Percentiles rank a stretch among this genome's conserved stretches.
Evolutionary conservation across 257 asterid genomes (phyloP).

Genomic region (Jacaranda copaia): DNA sequence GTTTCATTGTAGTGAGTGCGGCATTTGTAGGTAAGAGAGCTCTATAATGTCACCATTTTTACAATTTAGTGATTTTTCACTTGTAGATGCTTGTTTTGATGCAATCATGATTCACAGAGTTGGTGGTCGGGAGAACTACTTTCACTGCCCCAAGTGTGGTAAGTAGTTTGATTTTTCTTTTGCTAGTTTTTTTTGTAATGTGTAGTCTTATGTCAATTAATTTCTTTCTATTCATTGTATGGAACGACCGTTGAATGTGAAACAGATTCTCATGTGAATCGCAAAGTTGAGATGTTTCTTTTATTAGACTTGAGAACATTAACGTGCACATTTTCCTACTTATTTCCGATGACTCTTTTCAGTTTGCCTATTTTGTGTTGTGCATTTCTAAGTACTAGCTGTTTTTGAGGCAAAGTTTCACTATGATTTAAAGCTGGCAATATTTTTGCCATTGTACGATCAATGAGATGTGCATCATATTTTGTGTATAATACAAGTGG

Average conservation of each 20-base stretch:
- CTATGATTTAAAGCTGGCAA: neutral
- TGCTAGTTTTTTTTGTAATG: conserved; percentile 14
- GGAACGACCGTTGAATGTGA: neutral
- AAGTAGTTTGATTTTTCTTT: conserved; percentile 30
- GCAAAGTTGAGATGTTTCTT: neutral
- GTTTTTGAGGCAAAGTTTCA: neutral
- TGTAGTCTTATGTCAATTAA: conserved; percentile 17
- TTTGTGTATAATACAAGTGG: neutral
- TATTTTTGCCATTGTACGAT: neutral
- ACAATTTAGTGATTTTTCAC: neutral
- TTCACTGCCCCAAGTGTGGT: conserved; percentile 95
- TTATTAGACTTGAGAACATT: conserved; percentile 17
- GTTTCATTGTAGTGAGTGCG: conserved; percentile 90
- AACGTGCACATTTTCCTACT: conserved; percentile 1
- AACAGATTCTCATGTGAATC: conserved; percentile 1
- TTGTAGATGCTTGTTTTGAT: conserved; percentile 23
- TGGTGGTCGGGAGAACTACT: conserved; percentile 87
- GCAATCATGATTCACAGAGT: conserved; percentile 62
- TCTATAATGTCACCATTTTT: conserved; percentile 9
- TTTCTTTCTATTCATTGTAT: neutral
- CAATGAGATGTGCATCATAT: neutral
- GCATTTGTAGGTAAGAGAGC: conserved; percentile 85
- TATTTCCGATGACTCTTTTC: neutral
- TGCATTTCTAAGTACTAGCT: neutral
- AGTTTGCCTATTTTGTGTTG: neutral